These are phyloP conservation scores for Amauroascus niger DNA, from an alignment of 2,329 filamentous ascomycete genomes.

Conservation along the genomic window DNA sequence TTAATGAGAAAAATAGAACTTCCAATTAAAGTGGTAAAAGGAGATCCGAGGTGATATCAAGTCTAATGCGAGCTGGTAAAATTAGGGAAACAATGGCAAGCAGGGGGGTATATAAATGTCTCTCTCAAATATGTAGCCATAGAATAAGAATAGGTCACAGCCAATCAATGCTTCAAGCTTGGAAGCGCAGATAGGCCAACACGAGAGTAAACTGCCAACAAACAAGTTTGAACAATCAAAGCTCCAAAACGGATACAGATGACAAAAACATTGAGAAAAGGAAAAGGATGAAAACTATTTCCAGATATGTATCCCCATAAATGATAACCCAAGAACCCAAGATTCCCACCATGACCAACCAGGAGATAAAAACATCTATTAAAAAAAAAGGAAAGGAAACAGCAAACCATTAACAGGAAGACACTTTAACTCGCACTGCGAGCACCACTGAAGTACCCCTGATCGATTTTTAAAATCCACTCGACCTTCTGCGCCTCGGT, in stretches of 20 bases:
- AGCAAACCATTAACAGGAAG: too few relatives aligned
- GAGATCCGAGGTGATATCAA: too few relatives aligned
- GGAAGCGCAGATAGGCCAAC: too few relatives aligned
- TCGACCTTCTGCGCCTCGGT: constrained; percentile 89
- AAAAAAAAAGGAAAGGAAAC: neutral
- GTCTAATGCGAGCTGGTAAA: too few relatives aligned
- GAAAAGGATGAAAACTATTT: neutral
- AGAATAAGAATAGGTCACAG: neutral
- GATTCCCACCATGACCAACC: neutral
- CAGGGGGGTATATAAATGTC: neutral
- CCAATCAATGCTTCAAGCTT: too few relatives aligned
- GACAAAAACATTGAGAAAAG: neutral
- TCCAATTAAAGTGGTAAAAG: too few relatives aligned
- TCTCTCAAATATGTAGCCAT: neutral
- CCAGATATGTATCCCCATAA: neutral
- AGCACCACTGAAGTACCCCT: constrained; percentile 52
- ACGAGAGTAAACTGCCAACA: neutral
- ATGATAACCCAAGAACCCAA: neutral
- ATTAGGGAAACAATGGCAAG: neutral
- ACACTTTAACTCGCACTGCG: too few relatives aligned
- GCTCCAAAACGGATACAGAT: neutral
- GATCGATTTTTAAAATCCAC: constrained; percentile 92
- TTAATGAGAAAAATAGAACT: too few relatives aligned
- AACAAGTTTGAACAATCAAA: neutral
- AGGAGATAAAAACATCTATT: neutral